Percentiles rank a stretch among this genome's conserved stretches.
Evolutionary conservation across 495 filamentous ascomycete species (phyloP).

Genomic region (Haplographium delicatum): DNA sequence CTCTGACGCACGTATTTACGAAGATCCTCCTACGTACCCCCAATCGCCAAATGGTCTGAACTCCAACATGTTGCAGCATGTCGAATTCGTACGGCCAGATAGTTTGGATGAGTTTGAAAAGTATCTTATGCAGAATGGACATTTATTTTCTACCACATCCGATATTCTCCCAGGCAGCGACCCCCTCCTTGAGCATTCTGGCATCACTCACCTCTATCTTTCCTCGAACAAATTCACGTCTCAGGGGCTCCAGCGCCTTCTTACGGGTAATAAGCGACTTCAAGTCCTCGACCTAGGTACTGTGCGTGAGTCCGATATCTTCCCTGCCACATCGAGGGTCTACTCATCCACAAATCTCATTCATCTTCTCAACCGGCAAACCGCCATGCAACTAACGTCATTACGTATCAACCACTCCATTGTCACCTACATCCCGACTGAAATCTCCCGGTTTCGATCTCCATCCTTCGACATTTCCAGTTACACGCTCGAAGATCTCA

Average conservation of each 20-base stretch:
- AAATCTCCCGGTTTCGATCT: no score
- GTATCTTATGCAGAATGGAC: neutral
- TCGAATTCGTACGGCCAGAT: neutral
- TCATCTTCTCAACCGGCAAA: neutral
- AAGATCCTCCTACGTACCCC: neutral
- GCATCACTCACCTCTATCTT: constrained; percentile 21
- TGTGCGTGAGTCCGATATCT: neutral
- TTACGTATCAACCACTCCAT: constrained; percentile 23
- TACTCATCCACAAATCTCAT: neutral
- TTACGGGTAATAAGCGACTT: constrained; percentile 4
- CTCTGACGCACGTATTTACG: neutral
- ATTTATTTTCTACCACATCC: neutral
- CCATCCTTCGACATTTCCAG: no score
- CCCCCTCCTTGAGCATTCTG: constrained; percentile 5
- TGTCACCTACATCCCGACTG: constrained; percentile 16
- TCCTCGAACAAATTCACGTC: constrained; percentile 18
- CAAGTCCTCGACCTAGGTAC: constrained; percentile 20
- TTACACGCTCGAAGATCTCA: neutral
- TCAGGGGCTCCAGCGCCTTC: neutral
- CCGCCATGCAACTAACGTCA: neutral
- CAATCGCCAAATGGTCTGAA: neutral
- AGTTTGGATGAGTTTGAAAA: neutral
- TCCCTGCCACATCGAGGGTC: neutral
- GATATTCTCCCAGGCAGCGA: neutral
- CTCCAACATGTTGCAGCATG: no score